Base-by-base conservation (phyloP, 192 early-diverging fungal species). In the Coemansia sp. region DNA sequence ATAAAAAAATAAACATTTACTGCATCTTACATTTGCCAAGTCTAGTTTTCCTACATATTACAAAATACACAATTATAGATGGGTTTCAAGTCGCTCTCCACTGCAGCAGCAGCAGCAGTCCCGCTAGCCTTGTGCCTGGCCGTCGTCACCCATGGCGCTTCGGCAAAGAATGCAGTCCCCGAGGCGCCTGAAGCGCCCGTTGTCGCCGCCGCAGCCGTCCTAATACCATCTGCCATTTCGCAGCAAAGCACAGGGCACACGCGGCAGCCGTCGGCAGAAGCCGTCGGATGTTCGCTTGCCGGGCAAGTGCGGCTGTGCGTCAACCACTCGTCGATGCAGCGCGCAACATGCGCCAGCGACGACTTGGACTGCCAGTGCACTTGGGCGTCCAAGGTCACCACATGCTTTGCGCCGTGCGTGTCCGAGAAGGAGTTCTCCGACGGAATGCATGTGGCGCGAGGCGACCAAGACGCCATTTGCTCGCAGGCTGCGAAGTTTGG, bases 331-430 rank as follows among this genome's bases (percentile, higher is more conserved):
- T 62, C 67, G 0, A 75, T 81, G 79, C 79, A 81, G 10, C 66
- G 70, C 5, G 66, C 73, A 3, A 73, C 73, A 5, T 81, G 79
- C 61, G 62, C 60, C 9, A 53, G 65, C 59, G 79, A 81, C 53
- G 73, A 81, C 58, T 54, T 75, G 13, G 79, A 81, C 69, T 81
- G 79, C 64, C 79, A 81, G 52, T 81, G 79, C 38, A 73, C 61
- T 0, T 81, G 79, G 79, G 79, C 79, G 2, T 64, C 66, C 35
- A 52, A 66, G 19, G 60, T 63, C 7, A 73, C 73, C 25, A 72
- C 70, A 0, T 81, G 79, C 57, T 81, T 69, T 46, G 69, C 73
- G 3, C 79, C 79, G n/a, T 81, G 79, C 35, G 63, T 73, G 6
- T 14, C 69, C 42, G 79, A 81, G 8, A 69, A 72, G 36, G 66